phyloP scores from a whole-genome alignment of 2,329 filamentous ascomycete genomes.

The Aspergillus brunneoviolaceus region DNA sequence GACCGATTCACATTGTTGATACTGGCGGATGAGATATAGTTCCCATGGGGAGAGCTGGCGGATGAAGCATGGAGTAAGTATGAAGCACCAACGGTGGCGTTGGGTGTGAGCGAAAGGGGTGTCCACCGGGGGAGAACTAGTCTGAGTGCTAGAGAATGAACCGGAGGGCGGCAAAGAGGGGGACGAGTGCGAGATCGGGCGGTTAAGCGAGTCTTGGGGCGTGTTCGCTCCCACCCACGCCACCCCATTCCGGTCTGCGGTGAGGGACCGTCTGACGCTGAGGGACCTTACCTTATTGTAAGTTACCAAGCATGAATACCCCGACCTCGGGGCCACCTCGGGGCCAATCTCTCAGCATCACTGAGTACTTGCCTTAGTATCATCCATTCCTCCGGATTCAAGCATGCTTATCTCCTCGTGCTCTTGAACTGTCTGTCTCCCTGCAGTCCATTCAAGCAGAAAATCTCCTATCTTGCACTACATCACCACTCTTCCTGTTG shows the following conservation, averaged over 20 bases:
- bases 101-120: slow-evolving; percentile 38
- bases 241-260: slow-evolving; percentile 26
- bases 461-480: background rate
- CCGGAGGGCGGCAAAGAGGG: slow-evolving; percentile 21
- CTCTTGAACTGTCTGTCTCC: too few species aligned
- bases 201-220: slow-evolving; percentile 21
- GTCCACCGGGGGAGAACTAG: slow-evolving; percentile 20
- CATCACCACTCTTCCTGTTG: background rate
- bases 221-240: slow-evolving; percentile 29
- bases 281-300: too few species aligned
- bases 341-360: too few species aligned
- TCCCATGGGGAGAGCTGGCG: background rate
- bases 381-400: too few species aligned
- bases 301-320: too few species aligned
- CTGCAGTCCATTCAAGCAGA: too few species aligned
- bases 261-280: slow-evolving; percentile 13
- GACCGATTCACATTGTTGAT: background rate
- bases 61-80: background rate
- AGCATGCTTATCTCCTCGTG: too few species aligned
- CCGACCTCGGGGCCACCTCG: too few species aligned
- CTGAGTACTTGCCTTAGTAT: too few species aligned
- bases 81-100: slow-evolving; percentile 20
- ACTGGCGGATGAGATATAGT: background rate
- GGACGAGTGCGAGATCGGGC: slow-evolving; percentile 18
- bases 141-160: slow-evolving; percentile 38